A percentile compares a stretch with the other conserved stretches of the same genome.
These are phyloP conservation scores for Planoprotostelium fungivorum DNA, from an alignment of 78 protist species.

Conservation along the genomic window DNA sequence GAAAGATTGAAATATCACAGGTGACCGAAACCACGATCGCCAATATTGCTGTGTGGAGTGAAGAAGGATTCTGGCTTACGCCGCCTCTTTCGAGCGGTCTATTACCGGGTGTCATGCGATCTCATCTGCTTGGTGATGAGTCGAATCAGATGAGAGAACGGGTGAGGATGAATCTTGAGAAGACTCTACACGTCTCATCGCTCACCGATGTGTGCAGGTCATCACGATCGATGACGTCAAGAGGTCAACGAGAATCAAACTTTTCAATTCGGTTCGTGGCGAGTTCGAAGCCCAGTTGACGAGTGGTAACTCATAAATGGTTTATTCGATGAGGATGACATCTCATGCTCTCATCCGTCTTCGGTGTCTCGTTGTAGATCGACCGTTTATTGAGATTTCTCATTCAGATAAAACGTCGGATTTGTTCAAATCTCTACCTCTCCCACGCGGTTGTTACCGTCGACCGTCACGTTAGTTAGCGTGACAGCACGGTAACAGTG, in stretches of 20 bases:
- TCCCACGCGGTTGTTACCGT: too few relatives aligned
- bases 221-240: not conserved
- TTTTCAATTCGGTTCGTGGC: not conserved
- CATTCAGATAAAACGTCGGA: too few relatives aligned
- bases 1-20: not conserved
- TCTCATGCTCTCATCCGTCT: too few relatives aligned
- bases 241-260: not conserved
- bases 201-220: not conserved
- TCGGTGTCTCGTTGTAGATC: too few relatives aligned
- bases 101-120: not conserved
- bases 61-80: slow-evolving; percentile 4
- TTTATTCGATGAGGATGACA: too few relatives aligned
- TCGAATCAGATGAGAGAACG: not conserved
- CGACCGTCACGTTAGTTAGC: too few relatives aligned
- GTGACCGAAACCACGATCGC: not conserved
- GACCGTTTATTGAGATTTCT: too few relatives aligned
- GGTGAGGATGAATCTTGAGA: not conserved
- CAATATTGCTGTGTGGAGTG: slow-evolving; percentile 4
- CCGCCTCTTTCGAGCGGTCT: slow-evolving; percentile 2
- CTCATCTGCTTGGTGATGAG: not conserved
- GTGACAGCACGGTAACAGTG: too few relatives aligned
- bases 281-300: not conserved
- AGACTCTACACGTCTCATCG: too few relatives aligned
- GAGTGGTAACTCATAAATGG: too few relatives aligned
- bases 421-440: too few relatives aligned